Evolutionary conservation across 257 asterid species (phyloP).

Genomic region (Lithospermum erythrorhizon): DNA sequence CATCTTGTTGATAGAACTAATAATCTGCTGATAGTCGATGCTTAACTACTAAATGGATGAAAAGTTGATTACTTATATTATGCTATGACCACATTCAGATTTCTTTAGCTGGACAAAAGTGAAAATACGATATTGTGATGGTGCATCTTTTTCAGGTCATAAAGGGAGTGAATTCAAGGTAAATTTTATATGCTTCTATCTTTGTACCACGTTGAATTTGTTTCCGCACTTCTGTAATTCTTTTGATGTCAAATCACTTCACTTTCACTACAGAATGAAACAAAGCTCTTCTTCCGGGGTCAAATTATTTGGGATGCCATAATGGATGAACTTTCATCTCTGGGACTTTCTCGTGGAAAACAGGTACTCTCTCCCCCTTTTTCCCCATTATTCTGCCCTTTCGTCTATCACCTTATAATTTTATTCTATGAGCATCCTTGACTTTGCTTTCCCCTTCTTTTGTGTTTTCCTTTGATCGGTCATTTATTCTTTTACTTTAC

Average conservation of each 20-base stretch:
- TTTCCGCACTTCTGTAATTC: not conserved
- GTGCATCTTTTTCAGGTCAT: conserved; percentile 81
- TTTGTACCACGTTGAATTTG: not conserved
- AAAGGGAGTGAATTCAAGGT: conserved; percentile 63
- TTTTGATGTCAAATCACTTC: conserved; percentile 14
- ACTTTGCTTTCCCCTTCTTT: conserved; percentile 1
- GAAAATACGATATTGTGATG: conserved; percentile 85
- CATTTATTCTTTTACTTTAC: too few species aligned
- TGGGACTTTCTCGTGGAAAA: conserved; percentile 70
- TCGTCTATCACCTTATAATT: conserved; percentile 3
- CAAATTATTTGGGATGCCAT: conserved; percentile 78
- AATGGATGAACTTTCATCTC: conserved; percentile 57
- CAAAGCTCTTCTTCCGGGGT: conserved; percentile 73
- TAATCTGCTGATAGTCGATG: not conserved
- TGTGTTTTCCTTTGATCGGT: too few species aligned
- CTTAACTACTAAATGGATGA: conserved; percentile 2
- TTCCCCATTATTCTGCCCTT: conserved; percentile 1
- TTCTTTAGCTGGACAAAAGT: conserved; percentile 89
- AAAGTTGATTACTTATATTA: conserved; percentile 5
- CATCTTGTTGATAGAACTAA: not conserved
- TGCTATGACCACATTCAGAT: conserved; percentile 35
- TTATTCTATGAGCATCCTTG: not conserved
- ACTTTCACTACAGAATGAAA: conserved; percentile 47
- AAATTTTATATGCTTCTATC: conserved; percentile 17
- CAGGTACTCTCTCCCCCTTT: conserved; percentile 30